Conservation (phyloP, 2,329 filamentous ascomycete genomes). For the Zymoseptoria passerinii region DNA sequence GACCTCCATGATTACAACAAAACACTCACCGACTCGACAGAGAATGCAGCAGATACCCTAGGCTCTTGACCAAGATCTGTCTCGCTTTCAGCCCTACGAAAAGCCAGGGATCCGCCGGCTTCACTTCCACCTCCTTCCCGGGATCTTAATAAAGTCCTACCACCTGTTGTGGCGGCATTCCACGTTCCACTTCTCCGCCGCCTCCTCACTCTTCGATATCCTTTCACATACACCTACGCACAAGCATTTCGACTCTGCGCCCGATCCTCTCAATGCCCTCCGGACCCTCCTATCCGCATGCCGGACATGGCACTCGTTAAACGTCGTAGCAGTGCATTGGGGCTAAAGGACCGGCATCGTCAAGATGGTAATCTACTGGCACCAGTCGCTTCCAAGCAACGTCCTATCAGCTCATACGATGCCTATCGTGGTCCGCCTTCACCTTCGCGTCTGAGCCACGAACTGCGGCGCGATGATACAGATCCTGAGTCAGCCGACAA, state of each 20-base stretch:
- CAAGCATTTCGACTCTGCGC: not conserved
- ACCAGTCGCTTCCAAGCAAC: not conserved
- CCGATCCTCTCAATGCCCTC: not conserved
- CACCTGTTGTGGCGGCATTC: not conserved
- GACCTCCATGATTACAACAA: not conserved
- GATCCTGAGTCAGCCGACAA: conserved; percentile 6
- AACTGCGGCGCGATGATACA: conserved; percentile 21
- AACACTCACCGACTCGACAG: not conserved
- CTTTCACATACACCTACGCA: not conserved
- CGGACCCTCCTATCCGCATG: not conserved
- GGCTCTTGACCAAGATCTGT: too few species aligned
- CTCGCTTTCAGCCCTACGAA: not conserved
- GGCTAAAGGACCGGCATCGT: not conserved
- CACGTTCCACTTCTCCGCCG: not conserved
- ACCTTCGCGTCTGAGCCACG: conserved; percentile 20
- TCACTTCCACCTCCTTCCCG: too few species aligned
- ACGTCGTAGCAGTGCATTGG: not conserved
- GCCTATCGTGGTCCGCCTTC: conserved; percentile 7
- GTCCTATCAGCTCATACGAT: conserved; percentile 13
- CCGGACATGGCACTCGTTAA: not conserved
- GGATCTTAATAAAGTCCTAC: not conserved
- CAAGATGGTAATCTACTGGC: not conserved
- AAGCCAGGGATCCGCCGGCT: not conserved
- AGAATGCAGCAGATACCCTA: not conserved
- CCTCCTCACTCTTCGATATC: not conserved